A percentile compares a stretch with the other conserved stretches of the same genome.
Conservation (phyloP, 2,329 filamentous ascomycete genomes). For the Pseudogymnoascus sp. region DNA sequence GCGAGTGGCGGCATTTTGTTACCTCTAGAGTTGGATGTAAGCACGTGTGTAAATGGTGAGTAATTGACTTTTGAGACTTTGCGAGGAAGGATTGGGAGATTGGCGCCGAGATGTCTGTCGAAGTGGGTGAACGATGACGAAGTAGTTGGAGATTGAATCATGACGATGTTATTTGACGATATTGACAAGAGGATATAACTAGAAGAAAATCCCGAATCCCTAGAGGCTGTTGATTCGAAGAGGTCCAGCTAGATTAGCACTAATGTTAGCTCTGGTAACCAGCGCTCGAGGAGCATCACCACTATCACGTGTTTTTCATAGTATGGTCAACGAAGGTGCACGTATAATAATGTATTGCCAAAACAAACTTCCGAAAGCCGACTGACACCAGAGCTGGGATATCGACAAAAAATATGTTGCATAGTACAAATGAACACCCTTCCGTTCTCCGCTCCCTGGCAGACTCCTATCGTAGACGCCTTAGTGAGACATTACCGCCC, state of each 20-base stretch:
- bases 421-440: constrained; percentile 3
- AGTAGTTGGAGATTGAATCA: background rate
- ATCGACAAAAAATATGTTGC: constrained; percentile 7
- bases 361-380: constrained; percentile 5
- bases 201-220: background rate
- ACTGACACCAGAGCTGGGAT: background rate
- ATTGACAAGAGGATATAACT: background rate
- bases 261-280: constrained; percentile 3
- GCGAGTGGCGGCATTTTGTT: constrained; percentile 3
- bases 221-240: background rate
- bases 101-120: background rate
- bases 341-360: constrained; percentile 3
- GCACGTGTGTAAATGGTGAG: background rate
- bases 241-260: background rate
- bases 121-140: background rate
- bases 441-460: constrained; percentile 2
- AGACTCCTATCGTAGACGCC: background rate
- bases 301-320: background rate
- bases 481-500: background rate
- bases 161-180: background rate
- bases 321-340: background rate
- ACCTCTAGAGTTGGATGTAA: background rate
- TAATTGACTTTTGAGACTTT: background rate
- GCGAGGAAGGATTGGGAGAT: background rate
- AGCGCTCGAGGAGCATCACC: background rate